Conservation (phyloP, 192 early-diverging fungal species). For the Entophlyctis helioformis region DNA sequence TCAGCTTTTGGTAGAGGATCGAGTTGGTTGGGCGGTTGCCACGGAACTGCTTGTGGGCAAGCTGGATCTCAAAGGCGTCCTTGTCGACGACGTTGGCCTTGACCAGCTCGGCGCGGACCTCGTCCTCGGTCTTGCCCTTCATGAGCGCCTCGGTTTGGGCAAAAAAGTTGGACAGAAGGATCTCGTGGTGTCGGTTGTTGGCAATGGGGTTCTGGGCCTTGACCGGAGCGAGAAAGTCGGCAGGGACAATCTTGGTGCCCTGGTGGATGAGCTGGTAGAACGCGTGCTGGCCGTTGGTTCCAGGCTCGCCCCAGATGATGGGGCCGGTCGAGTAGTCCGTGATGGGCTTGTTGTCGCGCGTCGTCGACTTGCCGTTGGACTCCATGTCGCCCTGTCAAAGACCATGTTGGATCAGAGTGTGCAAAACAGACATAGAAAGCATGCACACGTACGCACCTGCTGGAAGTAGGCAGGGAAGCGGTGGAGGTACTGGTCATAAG, state of each 20-base stretch:
- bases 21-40: slow-evolving; percentile 98
- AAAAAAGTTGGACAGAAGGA: slow-evolving; percentile 97
- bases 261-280: slow-evolving; percentile 99
- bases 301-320: slow-evolving; percentile 98
- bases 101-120: slow-evolving; percentile 70
- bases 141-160: slow-evolving; percentile 98
- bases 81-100: slow-evolving; percentile 49
- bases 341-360: slow-evolving; percentile 67
- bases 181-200: slow-evolving; percentile 80
- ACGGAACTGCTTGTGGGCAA: slow-evolving; percentile 92
- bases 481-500: slow-evolving; percentile 98
- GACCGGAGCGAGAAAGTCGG: slow-evolving; percentile 92
- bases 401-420: background rate
- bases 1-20: slow-evolving; percentile 86
- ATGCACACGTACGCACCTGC: slow-evolving; percentile 46
- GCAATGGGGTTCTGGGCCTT: slow-evolving; percentile 86
- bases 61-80: slow-evolving; percentile 35
- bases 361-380: slow-evolving; percentile 92
- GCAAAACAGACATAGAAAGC: background rate
- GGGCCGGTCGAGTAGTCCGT: slow-evolving; percentile 76
- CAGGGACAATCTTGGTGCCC: slow-evolving; percentile 92
- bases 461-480: slow-evolving; percentile 99
- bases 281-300: slow-evolving; percentile 98
- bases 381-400: slow-evolving; percentile 91
- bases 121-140: slow-evolving; percentile 73